Conservation (phyloP, 208 protist species). For the Wallacemonas rigidus region DNA sequence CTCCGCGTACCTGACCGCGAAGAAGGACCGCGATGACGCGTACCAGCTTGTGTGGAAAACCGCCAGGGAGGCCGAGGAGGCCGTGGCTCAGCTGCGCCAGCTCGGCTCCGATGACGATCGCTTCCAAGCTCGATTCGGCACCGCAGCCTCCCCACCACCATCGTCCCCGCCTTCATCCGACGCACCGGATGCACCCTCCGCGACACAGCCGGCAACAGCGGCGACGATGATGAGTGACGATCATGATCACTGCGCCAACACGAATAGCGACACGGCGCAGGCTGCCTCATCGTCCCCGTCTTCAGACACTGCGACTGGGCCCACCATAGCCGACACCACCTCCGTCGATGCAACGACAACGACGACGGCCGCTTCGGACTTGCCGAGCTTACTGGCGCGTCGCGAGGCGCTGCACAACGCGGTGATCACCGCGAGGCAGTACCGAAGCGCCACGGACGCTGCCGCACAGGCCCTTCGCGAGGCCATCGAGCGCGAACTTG, state of each 20-base stretch:
- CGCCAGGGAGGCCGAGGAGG: constrained; percentile 33
- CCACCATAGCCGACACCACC: no score
- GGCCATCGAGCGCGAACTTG: constrained; percentile 34
- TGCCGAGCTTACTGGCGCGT: constrained; percentile 33
- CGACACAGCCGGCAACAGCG: background rate
- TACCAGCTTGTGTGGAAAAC: constrained; percentile 44
- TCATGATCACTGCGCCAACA: no score
- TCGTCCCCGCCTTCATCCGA: constrained; percentile 2
- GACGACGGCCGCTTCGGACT: background rate
- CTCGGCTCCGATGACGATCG: constrained; percentile 48
- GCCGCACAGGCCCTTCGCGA: constrained; percentile 27
- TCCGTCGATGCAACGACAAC: background rate
- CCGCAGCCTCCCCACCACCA: background rate
- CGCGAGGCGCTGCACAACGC: constrained; percentile 35
- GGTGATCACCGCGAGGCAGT: constrained; percentile 34
- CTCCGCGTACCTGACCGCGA: constrained; percentile 36
- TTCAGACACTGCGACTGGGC: no score
- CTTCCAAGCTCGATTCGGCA: constrained; percentile 40
- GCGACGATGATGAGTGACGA: background rate
- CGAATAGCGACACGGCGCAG: no score
- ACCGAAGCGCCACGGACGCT: constrained; percentile 37
- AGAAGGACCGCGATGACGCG: constrained; percentile 40
- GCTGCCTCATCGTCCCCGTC: no score
- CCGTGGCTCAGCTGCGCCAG: constrained; percentile 39
- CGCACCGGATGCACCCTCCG: background rate